phyloP scores from a whole-genome alignment of 345 rosid genomes.

The Aquilaria yunnanensis region DNA sequence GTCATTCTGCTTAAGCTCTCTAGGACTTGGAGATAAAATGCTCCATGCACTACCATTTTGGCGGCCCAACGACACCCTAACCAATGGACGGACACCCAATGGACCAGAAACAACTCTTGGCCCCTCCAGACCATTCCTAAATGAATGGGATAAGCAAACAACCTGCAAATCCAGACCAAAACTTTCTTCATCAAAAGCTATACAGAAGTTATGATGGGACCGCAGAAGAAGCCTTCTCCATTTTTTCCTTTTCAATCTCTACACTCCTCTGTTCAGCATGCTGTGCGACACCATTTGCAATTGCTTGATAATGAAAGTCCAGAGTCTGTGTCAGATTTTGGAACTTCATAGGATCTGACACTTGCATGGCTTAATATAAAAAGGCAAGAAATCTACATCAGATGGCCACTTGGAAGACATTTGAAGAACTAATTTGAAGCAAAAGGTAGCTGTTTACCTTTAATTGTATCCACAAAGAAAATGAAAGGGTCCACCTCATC shows the following conservation, averaged over 20 bases:
- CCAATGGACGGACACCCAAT: conserved; percentile 15
- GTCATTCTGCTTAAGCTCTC: not conserved
- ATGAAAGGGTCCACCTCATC: conserved; percentile 97
- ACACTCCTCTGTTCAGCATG: conserved; percentile 92
- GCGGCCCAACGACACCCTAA: conserved; percentile 4
- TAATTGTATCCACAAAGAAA: conserved; percentile 80
- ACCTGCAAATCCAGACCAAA: conserved; percentile 15
- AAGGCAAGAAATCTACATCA: not conserved
- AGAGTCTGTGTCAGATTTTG: conserved; percentile 78
- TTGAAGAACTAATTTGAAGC: not conserved
- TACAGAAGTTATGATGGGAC: conserved; percentile 24
- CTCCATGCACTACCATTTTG: conserved; percentile 3
- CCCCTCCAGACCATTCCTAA: conserved; percentile 11
- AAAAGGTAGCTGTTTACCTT: conserved; percentile 36
- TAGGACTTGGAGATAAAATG: conserved; percentile 6
- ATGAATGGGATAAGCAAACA: conserved; percentile 20
- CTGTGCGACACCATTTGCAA: conserved; percentile 84
- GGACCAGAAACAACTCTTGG: conserved; percentile 12
- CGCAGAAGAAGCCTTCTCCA: conserved; percentile 62
- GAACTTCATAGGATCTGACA: conserved; percentile 66
- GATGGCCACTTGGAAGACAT: not conserved
- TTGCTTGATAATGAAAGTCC: conserved; percentile 79
- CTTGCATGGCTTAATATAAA: conserved; percentile 60
- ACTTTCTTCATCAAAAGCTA: conserved; percentile 2
- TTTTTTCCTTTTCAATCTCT: conserved; percentile 86